Conservation (phyloP, 257 asterid genomes). For the Coffea canephora region DNA sequence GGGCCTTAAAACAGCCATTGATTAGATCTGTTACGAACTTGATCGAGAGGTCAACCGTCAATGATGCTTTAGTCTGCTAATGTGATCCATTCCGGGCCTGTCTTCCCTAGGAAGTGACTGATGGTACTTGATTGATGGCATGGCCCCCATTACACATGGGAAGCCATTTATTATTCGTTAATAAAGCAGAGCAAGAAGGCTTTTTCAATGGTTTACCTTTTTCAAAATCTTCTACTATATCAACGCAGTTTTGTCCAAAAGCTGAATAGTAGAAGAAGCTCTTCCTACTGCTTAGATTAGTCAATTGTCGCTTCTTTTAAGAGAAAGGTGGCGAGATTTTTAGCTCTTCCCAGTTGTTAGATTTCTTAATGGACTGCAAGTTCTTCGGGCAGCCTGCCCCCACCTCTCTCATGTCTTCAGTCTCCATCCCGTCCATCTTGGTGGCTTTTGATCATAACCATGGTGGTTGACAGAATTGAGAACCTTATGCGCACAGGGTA, state of each 20-base stretch:
- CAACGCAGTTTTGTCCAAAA: neutral
- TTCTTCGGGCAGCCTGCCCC: neutral
- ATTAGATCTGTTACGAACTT: neutral
- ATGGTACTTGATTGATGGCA: too few species aligned
- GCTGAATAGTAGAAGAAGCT: too few species aligned
- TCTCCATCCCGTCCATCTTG: neutral
- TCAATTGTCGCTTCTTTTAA: neutral
- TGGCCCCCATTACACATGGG: neutral
- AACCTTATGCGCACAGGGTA: neutral
- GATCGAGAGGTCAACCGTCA: neutral
- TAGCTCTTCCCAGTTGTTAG: neutral
- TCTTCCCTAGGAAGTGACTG: neutral
- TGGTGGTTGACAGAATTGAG: neutral
- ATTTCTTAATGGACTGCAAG: neutral
- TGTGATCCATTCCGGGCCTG: too few species aligned
- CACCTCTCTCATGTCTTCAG: neutral
- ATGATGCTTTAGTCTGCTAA: neutral
- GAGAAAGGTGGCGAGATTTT: neutral
- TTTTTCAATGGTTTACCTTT: neutral
- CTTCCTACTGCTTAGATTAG: neutral
- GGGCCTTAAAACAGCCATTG: neutral
- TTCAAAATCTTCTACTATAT: neutral
- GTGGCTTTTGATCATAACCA: neutral
- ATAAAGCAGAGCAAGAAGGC: neutral
- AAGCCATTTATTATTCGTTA: neutral